A percentile compares a stretch with the other conserved stretches of the same genome.
These are phyloP conservation scores for Vicia faba DNA, from an alignment of 306 rosid species.

Conservation along the genomic window DNA sequence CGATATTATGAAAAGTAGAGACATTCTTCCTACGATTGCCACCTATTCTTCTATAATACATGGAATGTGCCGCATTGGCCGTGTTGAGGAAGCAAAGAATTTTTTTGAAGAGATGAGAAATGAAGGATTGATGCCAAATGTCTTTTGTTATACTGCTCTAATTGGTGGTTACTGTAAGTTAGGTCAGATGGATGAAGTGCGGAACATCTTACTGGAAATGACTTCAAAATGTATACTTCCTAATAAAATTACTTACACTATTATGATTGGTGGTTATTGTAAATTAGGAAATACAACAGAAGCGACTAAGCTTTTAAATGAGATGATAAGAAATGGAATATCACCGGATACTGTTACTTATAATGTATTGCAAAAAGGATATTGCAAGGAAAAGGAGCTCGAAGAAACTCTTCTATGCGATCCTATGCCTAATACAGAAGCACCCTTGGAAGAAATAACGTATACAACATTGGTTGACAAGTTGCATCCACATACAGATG, in stretches of 20 bases:
- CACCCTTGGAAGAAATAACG: slow-evolving; percentile 51
- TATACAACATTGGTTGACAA: slow-evolving; percentile 50
- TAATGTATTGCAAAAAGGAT: slow-evolving; percentile 51
- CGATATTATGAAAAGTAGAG: slow-evolving; percentile 60
- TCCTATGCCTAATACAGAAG: slow-evolving; percentile 44
- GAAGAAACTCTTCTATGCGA: slow-evolving; percentile 48
- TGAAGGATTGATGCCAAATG: slow-evolving; percentile 62
- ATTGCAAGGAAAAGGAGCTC: slow-evolving; percentile 49
- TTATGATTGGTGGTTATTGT: slow-evolving; percentile 69
- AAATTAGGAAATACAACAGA: slow-evolving; percentile 67
- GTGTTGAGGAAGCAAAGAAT: slow-evolving; percentile 56
- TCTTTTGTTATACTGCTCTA: slow-evolving; percentile 69
- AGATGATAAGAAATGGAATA: slow-evolving; percentile 60
- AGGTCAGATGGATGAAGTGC: slow-evolving; percentile 63
- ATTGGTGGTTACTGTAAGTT: slow-evolving; percentile 71
- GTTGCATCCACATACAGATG: slow-evolving; percentile 43
- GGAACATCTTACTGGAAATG: slow-evolving; percentile 55
- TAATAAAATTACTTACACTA: slow-evolving; percentile 68
- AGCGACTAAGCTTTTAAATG: slow-evolving; percentile 53
- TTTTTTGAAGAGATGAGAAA: slow-evolving; percentile 61
- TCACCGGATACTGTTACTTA: slow-evolving; percentile 59
- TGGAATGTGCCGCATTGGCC: slow-evolving; percentile 63
- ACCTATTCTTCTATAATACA: slow-evolving; percentile 79
- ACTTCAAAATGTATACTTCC: slow-evolving; percentile 49
- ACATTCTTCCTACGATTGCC: slow-evolving; percentile 50